Evolutionary conservation across 2,329 filamentous ascomycete genomes (phyloP).

Genomic region (Tolypocladium capitatum): DNA sequence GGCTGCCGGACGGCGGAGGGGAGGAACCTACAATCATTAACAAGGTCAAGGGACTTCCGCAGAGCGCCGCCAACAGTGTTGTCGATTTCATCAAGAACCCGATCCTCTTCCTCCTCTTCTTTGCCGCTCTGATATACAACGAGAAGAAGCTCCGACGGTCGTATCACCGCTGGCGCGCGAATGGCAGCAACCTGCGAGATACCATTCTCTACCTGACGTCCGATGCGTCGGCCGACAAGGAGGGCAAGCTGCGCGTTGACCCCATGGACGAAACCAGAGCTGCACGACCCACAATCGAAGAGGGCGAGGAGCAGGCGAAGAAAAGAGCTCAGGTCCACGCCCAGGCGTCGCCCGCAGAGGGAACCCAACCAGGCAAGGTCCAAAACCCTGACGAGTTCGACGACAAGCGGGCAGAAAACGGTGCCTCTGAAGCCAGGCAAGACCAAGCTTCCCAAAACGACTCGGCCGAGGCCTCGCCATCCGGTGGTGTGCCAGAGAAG

Average conservation of each 20-base stretch:
- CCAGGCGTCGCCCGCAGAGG: background rate
- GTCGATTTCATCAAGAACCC: slow-evolving; percentile 45
- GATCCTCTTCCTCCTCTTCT: slow-evolving; percentile 31
- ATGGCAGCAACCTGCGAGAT: slow-evolving; percentile 17
- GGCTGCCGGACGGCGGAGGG: slow-evolving; percentile 8
- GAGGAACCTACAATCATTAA: slow-evolving; percentile 32
- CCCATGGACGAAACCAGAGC: background rate
- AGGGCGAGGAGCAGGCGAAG: background rate
- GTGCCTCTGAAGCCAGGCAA: background rate
- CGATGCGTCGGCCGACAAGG: slow-evolving; percentile 1
- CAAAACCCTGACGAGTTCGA: background rate
- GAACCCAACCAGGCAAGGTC: background rate
- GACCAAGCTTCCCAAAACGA: background rate
- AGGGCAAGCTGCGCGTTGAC: background rate
- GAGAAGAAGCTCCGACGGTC: slow-evolving; percentile 31
- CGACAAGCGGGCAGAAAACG: background rate
- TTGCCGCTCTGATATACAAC: slow-evolving; percentile 28
- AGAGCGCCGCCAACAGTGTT: slow-evolving; percentile 34
- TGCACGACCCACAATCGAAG: background rate
- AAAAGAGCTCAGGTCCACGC: background rate
- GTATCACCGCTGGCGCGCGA: slow-evolving; percentile 19
- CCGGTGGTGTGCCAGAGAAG: slow-evolving; percentile 26
- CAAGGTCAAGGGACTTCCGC: slow-evolving; percentile 36
- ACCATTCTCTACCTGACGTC: slow-evolving; percentile 6
- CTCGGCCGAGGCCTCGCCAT: background rate